phyloP scores from a whole-genome alignment of 1,284 basidiomycete species.

The Malassezia yamatoensis region DNA sequence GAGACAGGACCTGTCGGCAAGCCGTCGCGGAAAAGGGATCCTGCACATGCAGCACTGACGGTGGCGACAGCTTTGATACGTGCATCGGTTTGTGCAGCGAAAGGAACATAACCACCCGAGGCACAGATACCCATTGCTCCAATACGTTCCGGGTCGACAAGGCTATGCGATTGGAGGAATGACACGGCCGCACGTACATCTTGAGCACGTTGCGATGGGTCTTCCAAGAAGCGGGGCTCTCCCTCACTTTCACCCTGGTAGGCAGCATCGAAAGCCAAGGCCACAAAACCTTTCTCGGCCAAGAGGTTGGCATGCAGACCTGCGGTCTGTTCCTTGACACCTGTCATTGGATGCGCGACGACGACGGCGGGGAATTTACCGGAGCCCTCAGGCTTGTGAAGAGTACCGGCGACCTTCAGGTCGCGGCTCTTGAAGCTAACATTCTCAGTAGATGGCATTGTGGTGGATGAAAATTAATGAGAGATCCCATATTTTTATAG shows the following conservation, averaged over 20 bases:
- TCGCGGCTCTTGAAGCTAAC: conserved; percentile 1
- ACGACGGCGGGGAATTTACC: background rate
- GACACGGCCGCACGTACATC: background rate
- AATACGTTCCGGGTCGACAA: background rate
- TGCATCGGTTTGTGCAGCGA: conserved; percentile 1
- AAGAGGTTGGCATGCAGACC: background rate
- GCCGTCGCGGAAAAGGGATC: background rate
- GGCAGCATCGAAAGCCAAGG: background rate
- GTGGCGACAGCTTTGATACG: conserved; percentile 1
- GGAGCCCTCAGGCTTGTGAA: background rate
- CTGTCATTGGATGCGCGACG: background rate
- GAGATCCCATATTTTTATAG: too few species aligned
- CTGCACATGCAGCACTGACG: background rate
- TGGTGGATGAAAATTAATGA: too few species aligned
- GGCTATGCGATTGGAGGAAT: background rate
- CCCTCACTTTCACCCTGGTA: conserved; percentile 7
- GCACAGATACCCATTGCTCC: conserved; percentile 1
- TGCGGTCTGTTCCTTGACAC: conserved; percentile 2
- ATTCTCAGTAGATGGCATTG: background rate
- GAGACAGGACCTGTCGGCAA: background rate
- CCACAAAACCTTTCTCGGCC: background rate
- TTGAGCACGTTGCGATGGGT: background rate
- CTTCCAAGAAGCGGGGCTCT: background rate
- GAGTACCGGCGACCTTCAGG: background rate
- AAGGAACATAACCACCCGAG: background rate